Evolutionary conservation across 441 rosid genomes (phyloP).

Genomic region (Erysimum pusillum): DNA sequence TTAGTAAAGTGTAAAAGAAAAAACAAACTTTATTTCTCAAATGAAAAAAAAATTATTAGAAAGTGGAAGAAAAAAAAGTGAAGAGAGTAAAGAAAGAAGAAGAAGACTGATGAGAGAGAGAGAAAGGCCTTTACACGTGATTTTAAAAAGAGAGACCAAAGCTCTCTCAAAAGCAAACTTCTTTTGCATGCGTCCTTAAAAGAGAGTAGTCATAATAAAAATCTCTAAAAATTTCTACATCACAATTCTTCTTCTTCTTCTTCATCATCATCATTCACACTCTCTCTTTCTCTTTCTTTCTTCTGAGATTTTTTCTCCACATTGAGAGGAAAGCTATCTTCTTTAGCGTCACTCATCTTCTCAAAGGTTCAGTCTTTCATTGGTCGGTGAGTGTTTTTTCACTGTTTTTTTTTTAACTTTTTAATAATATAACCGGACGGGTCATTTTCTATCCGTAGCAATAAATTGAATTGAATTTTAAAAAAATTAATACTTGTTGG

Average conservation of each 20-base stretch:
- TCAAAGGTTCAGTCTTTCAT: constrained; percentile 32
- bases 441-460: constrained; percentile 47
- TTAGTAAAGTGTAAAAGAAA: constrained; percentile 10
- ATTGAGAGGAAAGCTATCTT: constrained; percentile 26
- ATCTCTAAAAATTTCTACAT: constrained; percentile 42
- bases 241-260: constrained; percentile 51
- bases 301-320: constrained; percentile 27
- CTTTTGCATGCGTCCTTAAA: constrained; percentile 92
- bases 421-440: constrained; percentile 4
- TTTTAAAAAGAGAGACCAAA: constrained; percentile 61
- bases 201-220: constrained; percentile 45
- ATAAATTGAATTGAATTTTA: constrained; percentile 37
- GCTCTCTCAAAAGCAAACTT: constrained; percentile 65
- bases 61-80: constrained; percentile 20
- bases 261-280: constrained; percentile 27
- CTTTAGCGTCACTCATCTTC: constrained; percentile 37
- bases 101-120: constrained; percentile 32
- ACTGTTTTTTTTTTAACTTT: background rate
- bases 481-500: constrained; percentile 37
- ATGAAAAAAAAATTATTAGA: constrained; percentile 5
- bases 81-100: too few species aligned
- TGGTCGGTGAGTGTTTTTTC: constrained; percentile 45
- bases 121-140: constrained; percentile 83
- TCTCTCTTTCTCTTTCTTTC: background rate
- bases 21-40: background rate